Conservation (phyloP, 177 flowering plant genomes). For the Vitis hybrid region DNA sequence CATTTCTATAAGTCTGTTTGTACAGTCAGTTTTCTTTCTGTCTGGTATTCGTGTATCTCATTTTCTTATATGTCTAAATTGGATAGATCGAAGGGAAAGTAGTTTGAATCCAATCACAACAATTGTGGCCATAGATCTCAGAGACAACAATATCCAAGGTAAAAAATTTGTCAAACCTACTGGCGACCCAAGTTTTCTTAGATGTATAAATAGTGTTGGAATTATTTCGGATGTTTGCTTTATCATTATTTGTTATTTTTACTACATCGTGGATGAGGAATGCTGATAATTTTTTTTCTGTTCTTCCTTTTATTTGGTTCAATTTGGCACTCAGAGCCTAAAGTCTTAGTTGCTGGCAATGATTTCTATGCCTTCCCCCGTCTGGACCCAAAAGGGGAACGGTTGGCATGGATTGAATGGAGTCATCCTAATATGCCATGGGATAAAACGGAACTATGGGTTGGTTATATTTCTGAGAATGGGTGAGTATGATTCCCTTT, state of each 20-base stretch:
- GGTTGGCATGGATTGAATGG: constrained; percentile 95
- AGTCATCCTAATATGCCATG: constrained; percentile 97
- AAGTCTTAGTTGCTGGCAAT: constrained; percentile 68
- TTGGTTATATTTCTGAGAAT: constrained; percentile 72
- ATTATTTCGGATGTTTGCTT: neutral
- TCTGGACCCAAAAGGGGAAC: constrained; percentile 64
- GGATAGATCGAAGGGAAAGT: constrained; percentile 69
- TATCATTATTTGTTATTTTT: neutral
- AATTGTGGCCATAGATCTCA: constrained; percentile 56
- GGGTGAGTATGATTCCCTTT: constrained; percentile 54
- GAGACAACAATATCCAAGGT: constrained; percentile 51
- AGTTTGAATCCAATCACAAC: constrained; percentile 57
- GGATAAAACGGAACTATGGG: constrained; percentile 96
- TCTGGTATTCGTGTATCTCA: neutral
- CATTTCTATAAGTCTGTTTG: neutral
- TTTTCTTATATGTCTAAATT: neutral
- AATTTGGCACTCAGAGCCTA: constrained; percentile 60
- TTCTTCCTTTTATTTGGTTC: constrained; percentile 1
- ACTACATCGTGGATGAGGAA: neutral
- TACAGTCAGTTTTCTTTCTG: too few species aligned
- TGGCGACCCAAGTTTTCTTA: too few species aligned
- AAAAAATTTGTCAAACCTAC: constrained; percentile 3
- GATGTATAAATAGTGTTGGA: neutral
- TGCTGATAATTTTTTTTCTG: neutral
- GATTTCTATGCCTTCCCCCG: constrained; percentile 98